phyloP scores from a whole-genome alignment of 805 yeast genomes.

The Maudiozyma serrabonitensis region DNA sequence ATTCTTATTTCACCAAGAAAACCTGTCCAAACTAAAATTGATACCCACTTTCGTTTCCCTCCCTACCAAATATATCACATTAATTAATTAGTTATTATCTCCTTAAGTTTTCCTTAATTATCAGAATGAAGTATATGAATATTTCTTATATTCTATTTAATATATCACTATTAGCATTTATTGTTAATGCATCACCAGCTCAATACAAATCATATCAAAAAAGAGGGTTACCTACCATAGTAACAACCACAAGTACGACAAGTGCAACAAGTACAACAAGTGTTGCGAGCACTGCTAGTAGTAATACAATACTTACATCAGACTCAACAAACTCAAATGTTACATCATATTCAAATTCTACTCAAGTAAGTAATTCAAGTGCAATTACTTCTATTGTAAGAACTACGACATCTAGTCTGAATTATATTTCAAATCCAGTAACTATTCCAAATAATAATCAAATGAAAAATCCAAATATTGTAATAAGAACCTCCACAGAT shows the following conservation, averaged over 20 bases:
- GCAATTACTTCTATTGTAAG: background rate
- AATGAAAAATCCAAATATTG: slow-evolving; percentile 1
- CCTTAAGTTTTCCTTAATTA: no score
- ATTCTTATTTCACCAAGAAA: no score
- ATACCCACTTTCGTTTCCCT: no score
- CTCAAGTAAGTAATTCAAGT: background rate
- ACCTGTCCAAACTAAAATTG: no score
- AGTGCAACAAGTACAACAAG: background rate
- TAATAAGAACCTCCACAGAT: slow-evolving; percentile 28
- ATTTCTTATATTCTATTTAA: no score
- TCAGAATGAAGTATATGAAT: no score
- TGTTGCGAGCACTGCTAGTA: background rate
- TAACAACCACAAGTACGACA: background rate
- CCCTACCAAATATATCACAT: no score
- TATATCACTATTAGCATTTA: background rate
- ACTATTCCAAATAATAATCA: slow-evolving; percentile 1
- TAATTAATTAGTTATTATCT: no score
- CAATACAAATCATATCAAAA: background rate
- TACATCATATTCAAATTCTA: background rate
- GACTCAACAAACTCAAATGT: background rate
- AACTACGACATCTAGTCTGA: background rate
- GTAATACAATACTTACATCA: background rate
- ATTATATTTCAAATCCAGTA: slow-evolving; percentile 1
- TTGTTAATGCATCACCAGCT: slow-evolving; percentile 1
- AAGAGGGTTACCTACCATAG: slow-evolving; percentile 1